Conservation (phyloP, 257 asterid species). For the Solanum chilense region DNA sequence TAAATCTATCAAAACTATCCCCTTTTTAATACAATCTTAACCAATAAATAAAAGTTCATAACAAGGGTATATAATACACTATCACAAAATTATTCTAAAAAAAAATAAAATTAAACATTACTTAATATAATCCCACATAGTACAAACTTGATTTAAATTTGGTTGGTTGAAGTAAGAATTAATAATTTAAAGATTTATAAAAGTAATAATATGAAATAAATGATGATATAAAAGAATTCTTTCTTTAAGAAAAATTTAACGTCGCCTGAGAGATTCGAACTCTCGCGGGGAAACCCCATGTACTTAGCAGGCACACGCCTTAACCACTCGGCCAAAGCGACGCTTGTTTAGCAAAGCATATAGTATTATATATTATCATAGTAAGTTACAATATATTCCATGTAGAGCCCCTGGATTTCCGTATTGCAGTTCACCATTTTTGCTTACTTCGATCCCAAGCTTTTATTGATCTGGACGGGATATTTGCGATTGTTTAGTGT, state of each 20-base stretch:
- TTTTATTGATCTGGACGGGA: neutral
- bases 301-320: constrained; percentile 47
- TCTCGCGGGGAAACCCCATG: constrained; percentile 99
- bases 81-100: no score
- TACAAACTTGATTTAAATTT: no score
- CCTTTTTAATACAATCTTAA: neutral
- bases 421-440: neutral
- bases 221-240: neutral
- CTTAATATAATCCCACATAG: neutral
- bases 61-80: neutral
- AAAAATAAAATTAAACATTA: neutral
- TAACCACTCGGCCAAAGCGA: constrained; percentile 77
- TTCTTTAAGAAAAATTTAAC: neutral
- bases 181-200: no score
- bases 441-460: neutral
- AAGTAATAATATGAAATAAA: neutral
- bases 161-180: no score
- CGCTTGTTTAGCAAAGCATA: neutral
- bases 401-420: neutral
- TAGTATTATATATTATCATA: rapidly evolving
- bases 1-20: neutral
- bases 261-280: constrained; percentile 99
- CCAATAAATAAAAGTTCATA: neutral
- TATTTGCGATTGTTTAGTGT: neutral
- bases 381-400: no score